Evolutionary conservation across 176 grass and related monocot genomes (phyloP).

Genomic region (Puccinellia tenuiflora): DNA sequence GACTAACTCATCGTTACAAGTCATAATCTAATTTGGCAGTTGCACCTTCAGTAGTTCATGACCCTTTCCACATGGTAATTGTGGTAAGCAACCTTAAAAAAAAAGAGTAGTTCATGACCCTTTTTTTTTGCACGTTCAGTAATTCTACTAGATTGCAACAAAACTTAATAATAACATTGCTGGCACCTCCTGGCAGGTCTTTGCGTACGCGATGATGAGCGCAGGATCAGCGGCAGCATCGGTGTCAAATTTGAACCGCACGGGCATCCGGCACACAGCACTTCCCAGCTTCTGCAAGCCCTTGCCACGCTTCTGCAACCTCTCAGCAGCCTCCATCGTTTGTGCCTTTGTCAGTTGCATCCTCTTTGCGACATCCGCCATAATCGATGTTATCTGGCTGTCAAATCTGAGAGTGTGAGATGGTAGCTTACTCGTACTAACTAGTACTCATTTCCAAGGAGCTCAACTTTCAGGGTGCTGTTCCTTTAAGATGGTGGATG

Average conservation of each 20-base stretch:
- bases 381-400: slow-evolving; percentile 56
- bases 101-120: neutral
- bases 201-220: slow-evolving; percentile 79
- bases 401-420: slow-evolving; percentile 32
- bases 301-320: slow-evolving; percentile 63
- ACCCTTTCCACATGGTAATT: too few relatives aligned
- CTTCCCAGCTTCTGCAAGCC: slow-evolving; percentile 81
- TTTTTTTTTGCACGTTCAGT: too few relatives aligned
- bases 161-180: neutral
- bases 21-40: slow-evolving; percentile 14
- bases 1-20: neutral
- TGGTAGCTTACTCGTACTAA: neutral
- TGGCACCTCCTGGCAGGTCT: slow-evolving; percentile 35
- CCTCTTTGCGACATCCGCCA: slow-evolving; percentile 37
- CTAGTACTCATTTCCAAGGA: neutral
- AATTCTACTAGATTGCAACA: neutral
- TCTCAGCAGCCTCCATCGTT: slow-evolving; percentile 53
- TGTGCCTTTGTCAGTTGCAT: slow-evolving; percentile 54
- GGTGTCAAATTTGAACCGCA: slow-evolving; percentile 68
- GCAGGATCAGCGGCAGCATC: slow-evolving; percentile 59
- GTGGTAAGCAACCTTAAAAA: too few relatives aligned
- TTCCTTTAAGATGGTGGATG: neutral
- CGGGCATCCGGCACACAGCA: slow-evolving; percentile 50
- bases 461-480: neutral
- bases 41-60: neutral